Conservation (phyloP, 2,329 filamentous ascomycete genomes). For the Aspergillus intermedius region DNA sequence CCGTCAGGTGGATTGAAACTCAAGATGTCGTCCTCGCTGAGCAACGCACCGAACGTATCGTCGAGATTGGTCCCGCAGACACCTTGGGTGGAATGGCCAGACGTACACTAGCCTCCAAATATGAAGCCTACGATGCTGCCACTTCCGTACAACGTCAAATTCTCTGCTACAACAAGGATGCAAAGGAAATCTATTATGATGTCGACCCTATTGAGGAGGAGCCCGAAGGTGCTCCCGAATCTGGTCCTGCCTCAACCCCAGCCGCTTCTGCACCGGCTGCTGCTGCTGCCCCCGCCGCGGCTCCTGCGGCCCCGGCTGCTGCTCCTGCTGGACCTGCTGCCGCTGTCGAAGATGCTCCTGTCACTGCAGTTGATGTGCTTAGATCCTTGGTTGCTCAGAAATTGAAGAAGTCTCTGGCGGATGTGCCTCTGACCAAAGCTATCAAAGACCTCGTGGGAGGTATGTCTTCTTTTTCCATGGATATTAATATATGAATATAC, state of each 20-base stretch:
- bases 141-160: constrained; percentile 96
- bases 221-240: constrained; percentile 48
- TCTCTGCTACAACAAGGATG: constrained; percentile 98
- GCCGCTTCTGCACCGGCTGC: constrained; percentile 38
- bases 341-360: constrained; percentile 76
- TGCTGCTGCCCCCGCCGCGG: constrained; percentile 48
- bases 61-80: constrained; percentile 94
- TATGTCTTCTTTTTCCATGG: constrained; percentile 43
- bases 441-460: constrained; percentile 98
- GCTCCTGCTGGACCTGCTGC: constrained; percentile 76
- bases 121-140: constrained; percentile 96
- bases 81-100: constrained; percentile 97
- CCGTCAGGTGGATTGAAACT: constrained; percentile 99
- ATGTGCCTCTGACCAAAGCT: constrained; percentile 89
- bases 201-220: constrained; percentile 93
- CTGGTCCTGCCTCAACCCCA: constrained; percentile 31
- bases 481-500: constrained; percentile 4
- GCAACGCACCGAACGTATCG: constrained; percentile 91
- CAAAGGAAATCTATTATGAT: constrained; percentile 99
- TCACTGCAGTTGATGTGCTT: constrained; percentile 83
- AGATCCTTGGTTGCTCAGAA: constrained; percentile 90
- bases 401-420: constrained; percentile 84
- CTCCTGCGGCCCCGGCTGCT: constrained; percentile 53
- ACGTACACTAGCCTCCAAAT: constrained; percentile 90
- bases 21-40: constrained; percentile 99